Evolutionary conservation across 2,329 filamentous ascomycete species (phyloP).

Genomic region (Colletotrichum agaves): DNA sequence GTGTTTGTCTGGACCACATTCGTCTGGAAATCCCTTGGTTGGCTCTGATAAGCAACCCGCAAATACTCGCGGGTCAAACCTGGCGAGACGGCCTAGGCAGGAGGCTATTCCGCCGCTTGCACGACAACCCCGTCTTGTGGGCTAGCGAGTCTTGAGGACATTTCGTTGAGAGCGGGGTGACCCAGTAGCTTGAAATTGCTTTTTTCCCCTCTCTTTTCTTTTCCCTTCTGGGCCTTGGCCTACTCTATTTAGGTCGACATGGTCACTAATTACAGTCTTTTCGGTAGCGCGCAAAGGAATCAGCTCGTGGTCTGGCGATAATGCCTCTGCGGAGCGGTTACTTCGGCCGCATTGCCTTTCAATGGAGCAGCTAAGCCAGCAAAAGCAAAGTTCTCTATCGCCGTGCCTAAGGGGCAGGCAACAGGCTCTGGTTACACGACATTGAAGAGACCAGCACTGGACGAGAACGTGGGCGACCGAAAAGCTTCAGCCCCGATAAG

Average conservation of each 20-base stretch:
- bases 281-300: neutral
- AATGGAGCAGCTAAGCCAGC: conserved; percentile 2
- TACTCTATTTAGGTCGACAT: neutral
- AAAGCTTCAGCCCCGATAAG: conserved; percentile 9
- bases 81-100: neutral
- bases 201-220: neutral
- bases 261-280: conserved; percentile 4
- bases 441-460: neutral
- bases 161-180: conserved; percentile 10
- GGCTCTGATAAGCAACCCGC: neutral
- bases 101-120: neutral
- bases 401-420: neutral
- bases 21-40: neutral
- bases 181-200: neutral
- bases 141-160: neutral
- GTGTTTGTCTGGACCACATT: neutral
- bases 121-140: neutral
- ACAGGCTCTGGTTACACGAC: conserved; percentile 11
- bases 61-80: neutral
- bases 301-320: neutral
- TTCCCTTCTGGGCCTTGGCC: too few relatives aligned
- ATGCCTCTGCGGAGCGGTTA: neutral
- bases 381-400: conserved; percentile 2
- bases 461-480: conserved; percentile 2
- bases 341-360: conserved; percentile 2